Base-by-base conservation (phyloP, 306 rosid species). In the Medicago lupulina region DNA sequence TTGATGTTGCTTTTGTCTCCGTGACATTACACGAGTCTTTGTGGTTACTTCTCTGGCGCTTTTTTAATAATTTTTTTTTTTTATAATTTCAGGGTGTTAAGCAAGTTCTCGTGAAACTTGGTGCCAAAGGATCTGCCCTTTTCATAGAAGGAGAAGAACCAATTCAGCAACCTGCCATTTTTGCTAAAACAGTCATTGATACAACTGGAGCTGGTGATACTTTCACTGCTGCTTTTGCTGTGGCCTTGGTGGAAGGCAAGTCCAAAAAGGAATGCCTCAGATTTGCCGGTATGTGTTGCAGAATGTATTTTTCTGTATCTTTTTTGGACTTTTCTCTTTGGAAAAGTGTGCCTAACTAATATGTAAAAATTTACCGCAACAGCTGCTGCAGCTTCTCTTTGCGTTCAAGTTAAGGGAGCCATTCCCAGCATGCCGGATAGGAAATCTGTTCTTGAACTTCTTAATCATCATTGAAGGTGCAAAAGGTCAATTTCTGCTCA, bases 191-290 rank as follows among this genome's bases (percentile, higher is more conserved):
- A 75, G 96, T 92, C 60, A 60, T 90, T 17, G 97, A 95, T 73
- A 90, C 98, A 18, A 92, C 98, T 2, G 97, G 98, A 69, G 98
- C 98, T 13, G 97, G 97, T 8, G 96, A 94, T 81, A 94, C 98
- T 19, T 94, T 94, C 31, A 94, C 97, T 7, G 96, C 97, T 21
- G 87, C 98, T 77, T 94, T 88, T 77, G 96, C 98, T 1, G 97
- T 94, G 36, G 97, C 98, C 58, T 77, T 90, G 3, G 92, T 90
- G 18, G 97, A 92, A 80, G 97, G 95, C 25, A 88, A 92, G 85
- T 87, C 97, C 53, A 86, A 38, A 76, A 72, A 73, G 73, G 96
- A 92, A 70, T 85, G 92, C 91, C 70, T 95, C 82, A 74, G 82
- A 85, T 95, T 92, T 84, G 96, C 96, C 0, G 92, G 98, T 92